phyloP scores from a whole-genome alignment of 257 asterid species.

The Scutellaria minor region DNA sequence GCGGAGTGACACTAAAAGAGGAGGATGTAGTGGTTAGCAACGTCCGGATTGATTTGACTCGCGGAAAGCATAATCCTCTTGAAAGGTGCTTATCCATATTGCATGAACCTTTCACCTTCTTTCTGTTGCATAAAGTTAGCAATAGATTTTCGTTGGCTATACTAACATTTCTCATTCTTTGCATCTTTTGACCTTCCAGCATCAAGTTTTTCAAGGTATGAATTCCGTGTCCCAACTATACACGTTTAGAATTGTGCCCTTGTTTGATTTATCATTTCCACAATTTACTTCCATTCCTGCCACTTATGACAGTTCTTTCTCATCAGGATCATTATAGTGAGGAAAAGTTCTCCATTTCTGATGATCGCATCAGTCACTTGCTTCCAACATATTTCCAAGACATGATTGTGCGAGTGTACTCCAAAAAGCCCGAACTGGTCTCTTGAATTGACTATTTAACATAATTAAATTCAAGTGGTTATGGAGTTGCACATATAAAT shows the following conservation, averaged over 20 bases:
- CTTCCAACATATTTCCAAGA: conserved; percentile 86
- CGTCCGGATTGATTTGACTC: conserved; percentile 83
- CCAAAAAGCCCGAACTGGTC: conserved; percentile 92
- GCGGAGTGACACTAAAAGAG: conserved; percentile 57
- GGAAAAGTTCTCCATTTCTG: conserved; percentile 66
- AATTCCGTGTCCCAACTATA: conserved; percentile 15
- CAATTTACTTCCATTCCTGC: conserved; percentile 22
- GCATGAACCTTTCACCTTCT: conserved; percentile 13
- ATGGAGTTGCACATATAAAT: conserved; percentile 8
- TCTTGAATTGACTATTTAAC: conserved; percentile 34
- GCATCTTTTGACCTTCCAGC: conserved; percentile 55
- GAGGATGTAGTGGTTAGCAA: conserved; percentile 90
- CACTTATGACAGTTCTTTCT: conserved; percentile 13
- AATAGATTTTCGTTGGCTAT: conserved; percentile 11
- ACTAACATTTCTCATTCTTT: conserved; percentile 36
- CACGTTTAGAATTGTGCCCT: conserved; percentile 2
- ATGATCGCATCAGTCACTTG: conserved; percentile 87
- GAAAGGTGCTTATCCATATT: conserved; percentile 59
- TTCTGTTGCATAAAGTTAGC: conserved; percentile 9
- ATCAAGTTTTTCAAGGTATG: conserved; percentile 90
- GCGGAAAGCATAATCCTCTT: conserved; percentile 86
- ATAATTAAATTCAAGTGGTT: not conserved
- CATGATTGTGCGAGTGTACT: conserved; percentile 92
- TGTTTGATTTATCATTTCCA: not conserved
- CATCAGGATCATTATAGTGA: conserved; percentile 82